Conservation (phyloP, 2,329 filamentous ascomycete genomes). For the Cercospora janseana region DNA sequence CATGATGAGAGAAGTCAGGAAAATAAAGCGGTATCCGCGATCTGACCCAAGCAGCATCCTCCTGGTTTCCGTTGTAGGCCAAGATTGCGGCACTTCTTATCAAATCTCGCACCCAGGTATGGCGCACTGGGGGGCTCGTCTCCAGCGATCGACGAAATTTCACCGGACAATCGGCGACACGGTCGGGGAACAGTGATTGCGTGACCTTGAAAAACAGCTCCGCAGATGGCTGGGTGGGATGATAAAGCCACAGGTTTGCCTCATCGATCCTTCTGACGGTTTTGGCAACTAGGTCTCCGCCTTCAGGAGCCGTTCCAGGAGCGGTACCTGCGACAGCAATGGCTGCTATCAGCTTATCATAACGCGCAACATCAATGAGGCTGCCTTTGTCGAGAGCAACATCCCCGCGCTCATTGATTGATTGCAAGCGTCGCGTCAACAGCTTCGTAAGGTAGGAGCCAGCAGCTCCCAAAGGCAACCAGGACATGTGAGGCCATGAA, state of each 20-base stretch:
- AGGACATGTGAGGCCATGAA: constrained; percentile 15
- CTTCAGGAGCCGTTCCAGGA: too few species aligned
- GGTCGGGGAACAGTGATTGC: neutral
- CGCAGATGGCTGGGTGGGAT: constrained; percentile 6
- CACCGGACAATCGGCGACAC: neutral
- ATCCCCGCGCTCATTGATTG: neutral
- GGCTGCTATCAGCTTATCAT: constrained; percentile 15
- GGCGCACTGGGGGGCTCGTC: neutral
- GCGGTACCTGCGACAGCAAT: neutral
- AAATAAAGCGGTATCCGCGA: neutral
- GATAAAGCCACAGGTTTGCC: neutral
- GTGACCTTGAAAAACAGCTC: neutral
- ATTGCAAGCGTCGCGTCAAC: neutral
- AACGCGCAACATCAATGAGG: constrained; percentile 15
- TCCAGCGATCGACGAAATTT: neutral
- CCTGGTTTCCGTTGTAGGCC: neutral
- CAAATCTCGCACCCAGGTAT: neutral
- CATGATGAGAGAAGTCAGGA: neutral
- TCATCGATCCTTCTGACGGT: neutral
- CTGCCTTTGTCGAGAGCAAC: neutral
- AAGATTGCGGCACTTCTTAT: neutral
- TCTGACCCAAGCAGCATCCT: constrained; percentile 10
- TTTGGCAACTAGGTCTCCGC: neutral
- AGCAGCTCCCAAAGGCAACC: constrained; percentile 6
- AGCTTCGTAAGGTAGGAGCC: neutral